phyloP scores from a whole-genome alignment of 2,329 filamentous ascomycete species.

The Ascochyta lentis region DNA sequence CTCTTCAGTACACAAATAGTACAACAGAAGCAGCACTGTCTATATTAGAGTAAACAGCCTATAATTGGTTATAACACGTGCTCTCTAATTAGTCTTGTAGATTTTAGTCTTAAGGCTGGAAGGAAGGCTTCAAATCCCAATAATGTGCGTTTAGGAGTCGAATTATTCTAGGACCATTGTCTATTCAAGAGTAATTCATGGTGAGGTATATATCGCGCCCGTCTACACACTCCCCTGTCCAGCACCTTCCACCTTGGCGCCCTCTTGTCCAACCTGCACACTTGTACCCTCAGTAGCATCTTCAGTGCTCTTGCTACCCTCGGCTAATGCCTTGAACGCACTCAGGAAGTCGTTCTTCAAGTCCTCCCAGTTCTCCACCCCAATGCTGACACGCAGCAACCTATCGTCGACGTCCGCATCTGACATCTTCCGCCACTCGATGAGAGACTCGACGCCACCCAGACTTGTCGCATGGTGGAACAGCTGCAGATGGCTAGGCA shows the following conservation, averaged over 20 bases:
- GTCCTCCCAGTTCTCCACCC: constrained; percentile 87
- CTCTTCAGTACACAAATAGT: too few species aligned
- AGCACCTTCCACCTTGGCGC: constrained; percentile 27
- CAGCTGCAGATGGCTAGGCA: constrained; percentile 79
- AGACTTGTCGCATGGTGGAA: constrained; percentile 96
- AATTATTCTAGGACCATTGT: too few species aligned
- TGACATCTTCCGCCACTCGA: constrained; percentile 95
- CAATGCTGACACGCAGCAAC: constrained; percentile 81
- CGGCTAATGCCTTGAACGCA: constrained; percentile 35
- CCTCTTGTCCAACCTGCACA: constrained; percentile 33
- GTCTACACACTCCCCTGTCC: constrained; percentile 26
- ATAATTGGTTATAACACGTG: too few species aligned
- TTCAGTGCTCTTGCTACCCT: background rate
- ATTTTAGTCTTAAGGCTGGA: too few species aligned
- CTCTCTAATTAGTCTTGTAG: too few species aligned
- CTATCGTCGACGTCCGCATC: constrained; percentile 74
- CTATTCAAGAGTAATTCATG: too few species aligned
- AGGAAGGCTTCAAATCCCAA: too few species aligned
- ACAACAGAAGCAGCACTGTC: too few species aligned
- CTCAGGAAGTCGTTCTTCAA: constrained; percentile 72
- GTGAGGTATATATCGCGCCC: too few species aligned
- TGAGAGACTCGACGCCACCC: constrained; percentile 91
- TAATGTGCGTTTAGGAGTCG: background rate
- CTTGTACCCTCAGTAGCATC: background rate
- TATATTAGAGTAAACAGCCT: too few species aligned